These are phyloP conservation scores for Phytopythium oedochilum DNA, from an alignment of 352 stramenopile species.

Conservation along the genomic window DNA sequence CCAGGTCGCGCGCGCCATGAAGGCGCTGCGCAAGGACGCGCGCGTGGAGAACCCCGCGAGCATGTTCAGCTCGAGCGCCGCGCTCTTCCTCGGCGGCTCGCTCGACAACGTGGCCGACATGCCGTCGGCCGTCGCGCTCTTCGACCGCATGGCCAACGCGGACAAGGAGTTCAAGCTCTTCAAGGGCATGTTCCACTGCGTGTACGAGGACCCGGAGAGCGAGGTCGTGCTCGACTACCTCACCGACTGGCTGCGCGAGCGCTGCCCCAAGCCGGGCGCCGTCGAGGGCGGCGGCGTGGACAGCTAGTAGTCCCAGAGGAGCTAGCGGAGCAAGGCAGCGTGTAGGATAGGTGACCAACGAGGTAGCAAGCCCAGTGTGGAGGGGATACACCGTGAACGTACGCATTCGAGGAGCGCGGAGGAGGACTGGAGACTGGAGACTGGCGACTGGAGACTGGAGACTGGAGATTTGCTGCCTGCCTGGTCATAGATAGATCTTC, in stretches of 20 bases:
- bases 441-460: too few relatives aligned
- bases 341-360: not conserved
- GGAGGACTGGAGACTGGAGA: too few relatives aligned
- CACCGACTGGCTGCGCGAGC: conserved; percentile 26
- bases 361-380: too few relatives aligned
- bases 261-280: conserved; percentile 13
- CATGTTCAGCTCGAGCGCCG: conserved; percentile 20
- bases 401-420: too few relatives aligned
- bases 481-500: conserved; percentile 14
- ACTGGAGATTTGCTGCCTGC: too few relatives aligned
- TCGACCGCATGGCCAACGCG: conserved; percentile 31
- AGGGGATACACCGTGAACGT: too few relatives aligned
- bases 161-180: conserved; percentile 66
- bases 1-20: conserved; percentile 31
- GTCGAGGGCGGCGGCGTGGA: not conserved
- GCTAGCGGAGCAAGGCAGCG: too few relatives aligned
- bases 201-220: conserved; percentile 53
- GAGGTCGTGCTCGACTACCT: conserved; percentile 43
- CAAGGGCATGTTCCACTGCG: conserved; percentile 44
- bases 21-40: conserved; percentile 18
- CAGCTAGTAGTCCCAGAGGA: conserved; percentile 1
- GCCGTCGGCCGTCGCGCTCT: conserved; percentile 36
- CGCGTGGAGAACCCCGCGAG: conserved; percentile 26
- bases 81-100: conserved; percentile 38
- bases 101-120: conserved; percentile 41